These are phyloP conservation scores for Sporothrix humicola DNA, from an alignment of 2,329 filamentous ascomycete genomes.

Conservation along the genomic window DNA sequence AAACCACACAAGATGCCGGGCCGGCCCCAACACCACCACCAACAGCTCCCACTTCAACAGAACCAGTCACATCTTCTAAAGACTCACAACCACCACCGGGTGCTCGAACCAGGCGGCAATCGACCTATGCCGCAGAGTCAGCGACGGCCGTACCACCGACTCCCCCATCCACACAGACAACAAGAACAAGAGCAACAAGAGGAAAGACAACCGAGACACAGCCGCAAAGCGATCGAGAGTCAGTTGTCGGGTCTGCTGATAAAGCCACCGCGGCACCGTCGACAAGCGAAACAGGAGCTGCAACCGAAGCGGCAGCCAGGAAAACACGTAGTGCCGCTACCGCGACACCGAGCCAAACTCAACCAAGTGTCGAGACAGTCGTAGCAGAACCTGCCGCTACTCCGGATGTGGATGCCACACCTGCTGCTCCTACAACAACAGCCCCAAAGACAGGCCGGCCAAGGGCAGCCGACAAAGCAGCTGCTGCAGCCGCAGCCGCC, in stretches of 20 bases:
- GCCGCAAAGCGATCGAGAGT: neutral
- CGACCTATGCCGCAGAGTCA: neutral
- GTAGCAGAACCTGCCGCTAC: neutral
- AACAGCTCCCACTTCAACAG: conserved; percentile 6
- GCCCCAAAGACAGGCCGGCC: conserved; percentile 22
- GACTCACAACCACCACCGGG: neutral
- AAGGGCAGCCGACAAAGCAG: conserved; percentile 17
- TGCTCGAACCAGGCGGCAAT: neutral
- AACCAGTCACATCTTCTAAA: neutral
- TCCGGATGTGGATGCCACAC: neutral
- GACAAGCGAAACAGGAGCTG: neutral
- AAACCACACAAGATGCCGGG: neutral
- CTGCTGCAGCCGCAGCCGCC: neutral
- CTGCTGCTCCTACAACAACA: conserved; percentile 1
- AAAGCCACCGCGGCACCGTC: neutral
- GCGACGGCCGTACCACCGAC: conserved; percentile 18
- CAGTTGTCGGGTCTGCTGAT: neutral
- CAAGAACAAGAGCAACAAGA: conserved; percentile 17
- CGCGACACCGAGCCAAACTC: neutral
- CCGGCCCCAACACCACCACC: conserved; percentile 1
- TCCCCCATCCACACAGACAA: conserved; percentile 5
- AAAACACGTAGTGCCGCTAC: neutral
- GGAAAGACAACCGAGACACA: neutral
- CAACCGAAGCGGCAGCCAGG: neutral
- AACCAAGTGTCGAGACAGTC: neutral